phyloP scores from a whole-genome alignment of 2,329 filamentous ascomycete species.

The Hirsutella minnesotensis region DNA sequence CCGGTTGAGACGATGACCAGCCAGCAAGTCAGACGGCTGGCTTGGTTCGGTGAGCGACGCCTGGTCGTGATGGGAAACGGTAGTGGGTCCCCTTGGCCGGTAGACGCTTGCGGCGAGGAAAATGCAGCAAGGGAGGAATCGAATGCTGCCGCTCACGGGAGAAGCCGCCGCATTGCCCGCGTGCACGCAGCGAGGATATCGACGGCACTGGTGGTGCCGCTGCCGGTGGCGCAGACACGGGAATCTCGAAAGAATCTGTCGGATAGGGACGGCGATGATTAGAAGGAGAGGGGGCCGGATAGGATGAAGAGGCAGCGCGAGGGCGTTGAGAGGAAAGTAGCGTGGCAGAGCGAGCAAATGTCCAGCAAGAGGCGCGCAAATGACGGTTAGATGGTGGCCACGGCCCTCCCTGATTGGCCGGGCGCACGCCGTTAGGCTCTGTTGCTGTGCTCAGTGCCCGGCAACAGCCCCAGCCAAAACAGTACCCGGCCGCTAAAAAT shows the following conservation, averaged over 20 bases:
- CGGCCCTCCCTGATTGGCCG: neutral
- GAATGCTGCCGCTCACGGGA: neutral
- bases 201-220: too few species aligned
- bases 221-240: neutral
- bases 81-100: neutral
- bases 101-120: neutral
- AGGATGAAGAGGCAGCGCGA: too few species aligned
- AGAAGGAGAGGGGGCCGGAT: neutral
- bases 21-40: too few species aligned
- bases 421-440: slow-evolving; percentile 1
- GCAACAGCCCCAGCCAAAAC: neutral
- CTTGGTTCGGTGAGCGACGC: too few species aligned
- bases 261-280: too few species aligned
- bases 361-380: neutral
- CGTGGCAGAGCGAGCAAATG: too few species aligned
- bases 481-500: neutral
- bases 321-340: too few species aligned
- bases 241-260: too few species aligned
- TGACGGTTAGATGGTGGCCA: neutral
- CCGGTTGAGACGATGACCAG: neutral
- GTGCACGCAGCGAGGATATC: neutral
- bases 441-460: slow-evolving; percentile 1
- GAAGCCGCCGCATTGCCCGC: neutral
- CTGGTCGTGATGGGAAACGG: neutral
- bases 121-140: neutral